Percentiles rank a stretch among this genome's conserved stretches.
phyloP scores from a whole-genome alignment of 495 filamentous ascomycete species.

The Chaetomidium leptoderma region DNA sequence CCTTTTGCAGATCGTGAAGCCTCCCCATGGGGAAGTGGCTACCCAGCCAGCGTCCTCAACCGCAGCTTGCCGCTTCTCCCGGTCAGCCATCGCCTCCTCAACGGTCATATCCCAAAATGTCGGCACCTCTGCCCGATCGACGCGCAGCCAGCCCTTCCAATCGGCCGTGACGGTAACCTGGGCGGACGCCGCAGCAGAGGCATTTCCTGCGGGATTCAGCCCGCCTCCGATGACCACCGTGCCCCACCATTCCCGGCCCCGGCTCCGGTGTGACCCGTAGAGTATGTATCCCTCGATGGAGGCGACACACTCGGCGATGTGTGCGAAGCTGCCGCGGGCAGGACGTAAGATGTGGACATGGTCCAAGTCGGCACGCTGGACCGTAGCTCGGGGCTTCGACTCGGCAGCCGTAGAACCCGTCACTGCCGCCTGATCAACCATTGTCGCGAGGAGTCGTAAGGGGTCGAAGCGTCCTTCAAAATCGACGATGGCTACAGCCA shows the following conservation, averaged over 20 bases:
- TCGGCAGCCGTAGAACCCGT: neutral
- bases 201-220: conserved; percentile 2
- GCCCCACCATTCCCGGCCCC: conserved; percentile 48
- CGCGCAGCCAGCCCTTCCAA: conserved; percentile 48
- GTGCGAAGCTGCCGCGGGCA: conserved; percentile 14
- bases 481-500: conserved; percentile 67
- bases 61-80: conserved; percentile 20
- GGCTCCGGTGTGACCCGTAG: conserved; percentile 41
- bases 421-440: neutral
- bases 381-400: neutral
- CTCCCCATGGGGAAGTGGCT: conserved; percentile 28
- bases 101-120: conserved; percentile 18
- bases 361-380: conserved; percentile 26
- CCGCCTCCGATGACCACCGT: conserved; percentile 44
- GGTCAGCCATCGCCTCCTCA: conserved; percentile 22
- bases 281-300: conserved; percentile 46
- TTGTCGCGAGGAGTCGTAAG: conserved; percentile 44
- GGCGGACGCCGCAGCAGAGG: conserved; percentile 16
- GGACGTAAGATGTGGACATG: conserved; percentile 44
- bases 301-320: conserved; percentile 28
- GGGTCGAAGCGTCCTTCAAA: conserved; percentile 63
- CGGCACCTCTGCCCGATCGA: conserved; percentile 40
- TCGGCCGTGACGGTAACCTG: conserved; percentile 34
- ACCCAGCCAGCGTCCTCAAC: conserved; percentile 29
- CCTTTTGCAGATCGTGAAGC: conserved; percentile 22